phyloP scores from a whole-genome alignment of 345 rosid genomes.

The Gossypium raimondii region DNA sequence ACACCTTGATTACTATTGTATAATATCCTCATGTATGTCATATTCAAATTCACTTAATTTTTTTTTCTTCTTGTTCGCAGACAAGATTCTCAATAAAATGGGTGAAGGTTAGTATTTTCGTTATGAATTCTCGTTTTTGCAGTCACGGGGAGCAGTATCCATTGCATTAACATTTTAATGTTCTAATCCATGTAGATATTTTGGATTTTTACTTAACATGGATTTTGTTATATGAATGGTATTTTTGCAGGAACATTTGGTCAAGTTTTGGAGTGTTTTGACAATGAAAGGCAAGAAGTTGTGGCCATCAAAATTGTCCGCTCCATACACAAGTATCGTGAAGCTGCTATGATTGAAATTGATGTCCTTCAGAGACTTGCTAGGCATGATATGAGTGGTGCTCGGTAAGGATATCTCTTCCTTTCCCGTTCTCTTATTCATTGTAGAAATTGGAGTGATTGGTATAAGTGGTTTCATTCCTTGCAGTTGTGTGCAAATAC shows the following conservation, averaged over 20 bases:
- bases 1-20: background rate
- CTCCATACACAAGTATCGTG: conserved; percentile 71
- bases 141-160: background rate
- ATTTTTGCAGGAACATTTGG: conserved; percentile 64
- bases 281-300: conserved; percentile 63
- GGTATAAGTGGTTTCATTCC: conserved; percentile 68
- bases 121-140: background rate
- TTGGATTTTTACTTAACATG: background rate
- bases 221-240: conserved; percentile 7
- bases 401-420: conserved; percentile 51
- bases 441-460: conserved; percentile 28
- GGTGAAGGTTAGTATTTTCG: conserved; percentile 62
- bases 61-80: conserved; percentile 39
- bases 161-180: background rate
- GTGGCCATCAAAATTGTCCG: conserved; percentile 89
- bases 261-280: conserved; percentile 88
- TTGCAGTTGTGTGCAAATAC: conserved; percentile 99
- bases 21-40: background rate
- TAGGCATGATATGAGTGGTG: conserved; percentile 68
- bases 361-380: conserved; percentile 72
- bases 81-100: conserved; percentile 74
- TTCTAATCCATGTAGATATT: background rate
- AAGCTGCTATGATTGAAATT: conserved; percentile 90
- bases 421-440: conserved; percentile 13
- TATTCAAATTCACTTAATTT: background rate